phyloP scores from a whole-genome alignment of 2,329 filamentous ascomycete species.

The Stemphylium beticola region DNA sequence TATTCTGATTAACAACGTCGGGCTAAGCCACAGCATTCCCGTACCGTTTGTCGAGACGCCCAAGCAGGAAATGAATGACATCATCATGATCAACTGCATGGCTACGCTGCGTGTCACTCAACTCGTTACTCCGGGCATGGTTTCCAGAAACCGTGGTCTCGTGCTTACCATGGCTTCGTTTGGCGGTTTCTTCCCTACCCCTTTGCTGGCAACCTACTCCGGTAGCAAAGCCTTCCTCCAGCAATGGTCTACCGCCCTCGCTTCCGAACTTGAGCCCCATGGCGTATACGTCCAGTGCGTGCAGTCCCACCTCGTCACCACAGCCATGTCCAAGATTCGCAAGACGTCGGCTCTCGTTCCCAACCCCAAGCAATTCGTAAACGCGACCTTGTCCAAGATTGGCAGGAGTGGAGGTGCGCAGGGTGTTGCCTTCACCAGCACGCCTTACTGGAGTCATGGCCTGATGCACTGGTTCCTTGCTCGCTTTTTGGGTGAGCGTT shows the following conservation, averaged over 20 bases:
- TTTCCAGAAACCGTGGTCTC: constrained; percentile 81
- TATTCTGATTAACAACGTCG: constrained; percentile 96
- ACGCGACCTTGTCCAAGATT: constrained; percentile 77
- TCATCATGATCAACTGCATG: constrained; percentile 93
- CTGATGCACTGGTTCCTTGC: constrained; percentile 83
- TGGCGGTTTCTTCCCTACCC: constrained; percentile 88
- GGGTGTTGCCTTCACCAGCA: constrained; percentile 80
- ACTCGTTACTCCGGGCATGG: constrained; percentile 82
- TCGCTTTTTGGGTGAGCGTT: constrained; percentile 65
- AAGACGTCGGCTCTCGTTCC: constrained; percentile 79
- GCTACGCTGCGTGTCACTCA: constrained; percentile 89
- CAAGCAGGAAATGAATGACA: constrained; percentile 80
- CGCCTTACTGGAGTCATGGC: constrained; percentile 91
- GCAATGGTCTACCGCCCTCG: constrained; percentile 89
- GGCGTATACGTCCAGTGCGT: constrained; percentile 91
- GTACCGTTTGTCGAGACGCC: constrained; percentile 84
- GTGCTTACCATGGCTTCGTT: constrained; percentile 98
- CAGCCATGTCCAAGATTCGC: constrained; percentile 96
- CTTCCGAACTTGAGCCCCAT: constrained; percentile 78
- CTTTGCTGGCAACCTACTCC: constrained; percentile 92
- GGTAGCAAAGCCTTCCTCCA: constrained; percentile 98
- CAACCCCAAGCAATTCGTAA: constrained; percentile 81
- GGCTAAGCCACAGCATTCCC: constrained; percentile 90
- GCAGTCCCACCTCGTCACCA: constrained; percentile 90
- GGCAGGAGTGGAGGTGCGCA: constrained; percentile 79